Percentiles rank a stretch among this genome's conserved stretches.
Conservation (phyloP, 163 green algal genomes). For the Botryococcus braunii region DNA sequence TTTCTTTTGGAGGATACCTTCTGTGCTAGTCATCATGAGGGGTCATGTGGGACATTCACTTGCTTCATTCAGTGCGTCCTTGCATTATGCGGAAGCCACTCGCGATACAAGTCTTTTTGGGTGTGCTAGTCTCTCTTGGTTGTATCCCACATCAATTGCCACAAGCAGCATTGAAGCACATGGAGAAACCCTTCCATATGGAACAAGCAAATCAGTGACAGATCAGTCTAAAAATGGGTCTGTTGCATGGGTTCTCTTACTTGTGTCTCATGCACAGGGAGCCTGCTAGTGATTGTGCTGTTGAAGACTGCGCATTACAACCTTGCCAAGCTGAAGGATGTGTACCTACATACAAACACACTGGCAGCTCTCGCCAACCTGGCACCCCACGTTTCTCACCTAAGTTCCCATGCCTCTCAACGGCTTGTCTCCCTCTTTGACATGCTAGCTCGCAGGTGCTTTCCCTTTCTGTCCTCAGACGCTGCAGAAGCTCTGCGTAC, state of each 20-base stretch:
- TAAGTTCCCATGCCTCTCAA: constrained; percentile 67
- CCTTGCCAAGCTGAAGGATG: constrained; percentile 55
- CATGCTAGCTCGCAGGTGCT: constrained; percentile 27
- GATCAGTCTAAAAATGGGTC: too few species aligned
- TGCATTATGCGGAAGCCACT: too few species aligned
- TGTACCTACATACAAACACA: constrained; percentile 81
- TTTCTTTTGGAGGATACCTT: neutral
- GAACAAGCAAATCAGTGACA: too few species aligned
- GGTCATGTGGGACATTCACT: neutral
- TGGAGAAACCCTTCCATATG: too few species aligned
- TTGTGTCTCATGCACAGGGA: too few species aligned
- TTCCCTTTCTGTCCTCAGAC: constrained; percentile 8
- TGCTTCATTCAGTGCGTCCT: too few species aligned
- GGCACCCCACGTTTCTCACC: constrained; percentile 41
- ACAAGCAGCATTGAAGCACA: too few species aligned
- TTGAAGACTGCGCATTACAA: constrained; percentile 67
- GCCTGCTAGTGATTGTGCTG: constrained; percentile 65
- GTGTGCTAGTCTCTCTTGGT: too few species aligned
- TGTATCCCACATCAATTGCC: too few species aligned
- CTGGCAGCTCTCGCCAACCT: constrained; percentile 79
- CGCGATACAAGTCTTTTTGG: too few species aligned
- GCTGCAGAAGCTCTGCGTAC: too few species aligned
- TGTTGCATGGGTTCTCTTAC: too few species aligned
- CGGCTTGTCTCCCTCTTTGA: constrained; percentile 65
- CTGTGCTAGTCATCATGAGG: neutral